Evolutionary conservation across 139 green algal genomes (phyloP).

Genomic region (Deuterostichococcus epilithicus): DNA sequence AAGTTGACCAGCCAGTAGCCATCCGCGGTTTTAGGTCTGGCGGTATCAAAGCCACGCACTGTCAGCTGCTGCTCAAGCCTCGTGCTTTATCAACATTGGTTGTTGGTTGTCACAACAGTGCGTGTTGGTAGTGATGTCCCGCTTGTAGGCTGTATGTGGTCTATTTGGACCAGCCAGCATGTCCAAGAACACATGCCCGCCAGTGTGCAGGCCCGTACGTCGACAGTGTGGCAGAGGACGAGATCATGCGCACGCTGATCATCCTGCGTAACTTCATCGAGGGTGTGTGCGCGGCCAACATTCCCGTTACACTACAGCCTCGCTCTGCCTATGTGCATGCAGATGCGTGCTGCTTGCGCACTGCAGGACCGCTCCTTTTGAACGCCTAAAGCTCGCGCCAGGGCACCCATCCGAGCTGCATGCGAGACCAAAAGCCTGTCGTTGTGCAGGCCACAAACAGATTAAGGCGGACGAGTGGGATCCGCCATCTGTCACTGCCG

Average conservation of each 20-base stretch:
- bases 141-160: too few relatives aligned
- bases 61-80: too few relatives aligned
- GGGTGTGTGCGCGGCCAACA: not conserved
- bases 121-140: too few relatives aligned
- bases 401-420: not conserved
- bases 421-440: too few relatives aligned
- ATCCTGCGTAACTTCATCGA: not conserved
- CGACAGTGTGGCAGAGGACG: not conserved
- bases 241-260: not conserved
- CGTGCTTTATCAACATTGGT: too few relatives aligned
- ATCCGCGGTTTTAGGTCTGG: too few relatives aligned
- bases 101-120: too few relatives aligned
- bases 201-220: not conserved
- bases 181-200: not conserved
- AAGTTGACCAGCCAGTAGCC: too few relatives aligned
- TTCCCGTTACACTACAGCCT: not conserved
- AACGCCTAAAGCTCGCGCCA: too few relatives aligned
- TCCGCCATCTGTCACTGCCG: not conserved
- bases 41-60: too few relatives aligned
- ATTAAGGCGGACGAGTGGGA: not conserved
- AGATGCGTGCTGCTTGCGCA: not conserved
- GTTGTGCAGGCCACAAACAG: not conserved
- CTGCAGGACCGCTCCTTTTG: too few relatives aligned
- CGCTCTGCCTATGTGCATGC: not conserved
- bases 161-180: too few relatives aligned